Conservation (phyloP, 163 green algal genomes). For the Chlorella variabilis region DNA sequence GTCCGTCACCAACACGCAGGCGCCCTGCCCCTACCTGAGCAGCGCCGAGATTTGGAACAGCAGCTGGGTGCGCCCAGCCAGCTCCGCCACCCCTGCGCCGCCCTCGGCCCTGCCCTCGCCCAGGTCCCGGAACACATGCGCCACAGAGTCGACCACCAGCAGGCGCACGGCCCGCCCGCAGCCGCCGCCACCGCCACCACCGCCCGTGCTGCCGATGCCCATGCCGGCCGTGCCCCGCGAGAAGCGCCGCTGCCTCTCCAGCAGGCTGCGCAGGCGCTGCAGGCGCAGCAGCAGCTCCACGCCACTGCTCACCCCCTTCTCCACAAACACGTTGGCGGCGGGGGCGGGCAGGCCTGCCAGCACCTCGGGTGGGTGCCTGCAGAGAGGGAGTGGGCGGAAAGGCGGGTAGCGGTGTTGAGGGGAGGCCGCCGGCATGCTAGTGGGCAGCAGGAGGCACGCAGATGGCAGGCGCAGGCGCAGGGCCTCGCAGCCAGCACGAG, state of each 20-base stretch:
- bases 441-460: neutral
- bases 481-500: neutral
- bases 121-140: conserved; percentile 68
- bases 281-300: conserved; percentile 54
- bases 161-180: conserved; percentile 54
- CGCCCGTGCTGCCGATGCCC: no score
- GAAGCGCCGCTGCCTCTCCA: conserved; percentile 15
- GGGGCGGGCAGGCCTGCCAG: conserved; percentile 18
- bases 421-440: no score
- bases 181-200: neutral
- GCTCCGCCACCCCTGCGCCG: conserved; percentile 21
- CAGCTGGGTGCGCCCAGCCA: conserved; percentile 41
- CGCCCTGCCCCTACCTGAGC: conserved; percentile 38
- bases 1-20: no score
- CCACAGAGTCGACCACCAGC: conserved; percentile 85
- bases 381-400: neutral
- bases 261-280: conserved; percentile 32
- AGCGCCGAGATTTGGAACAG: conserved; percentile 64
- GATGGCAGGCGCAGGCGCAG: neutral
- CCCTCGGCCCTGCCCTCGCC: conserved; percentile 15
- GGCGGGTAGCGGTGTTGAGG: no score
- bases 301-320: conserved; percentile 43
- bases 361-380: conserved; percentile 14
- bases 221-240: neutral
- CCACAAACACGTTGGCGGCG: conserved; percentile 57